phyloP scores from a whole-genome alignment of 2,329 filamentous ascomycete genomes.

The Trichocomaceae sp. region DNA sequence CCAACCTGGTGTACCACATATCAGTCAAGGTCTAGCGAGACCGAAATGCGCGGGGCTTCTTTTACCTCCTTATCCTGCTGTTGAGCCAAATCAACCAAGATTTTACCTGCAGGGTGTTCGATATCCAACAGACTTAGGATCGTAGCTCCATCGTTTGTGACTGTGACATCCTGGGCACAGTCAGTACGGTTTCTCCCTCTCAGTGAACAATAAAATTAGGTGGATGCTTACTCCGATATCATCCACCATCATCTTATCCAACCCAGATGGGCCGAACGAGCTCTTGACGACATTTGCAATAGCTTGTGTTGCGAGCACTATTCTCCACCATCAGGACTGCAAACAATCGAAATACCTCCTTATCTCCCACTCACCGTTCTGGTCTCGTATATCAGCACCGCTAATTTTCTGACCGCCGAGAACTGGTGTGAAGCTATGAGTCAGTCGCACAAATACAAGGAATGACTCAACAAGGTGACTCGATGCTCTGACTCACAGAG shows the following conservation, averaged over 20 bases:
- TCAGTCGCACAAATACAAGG: slow-evolving; percentile 11
- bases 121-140: slow-evolving; percentile 93
- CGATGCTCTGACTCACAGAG: slow-evolving; percentile 55
- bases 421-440: slow-evolving; percentile 50
- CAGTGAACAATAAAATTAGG: slow-evolving; percentile 15
- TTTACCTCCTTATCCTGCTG: slow-evolving; percentile 89
- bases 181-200: slow-evolving; percentile 20
- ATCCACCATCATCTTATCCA: slow-evolving; percentile 99
- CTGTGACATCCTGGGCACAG: slow-evolving; percentile 72
- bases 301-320: slow-evolving; percentile 88
- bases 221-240: slow-evolving; percentile 74
- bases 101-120: slow-evolving; percentile 97
- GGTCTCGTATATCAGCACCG: slow-evolving; percentile 90
- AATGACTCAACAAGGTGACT: slow-evolving; percentile 8
- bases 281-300: slow-evolving; percentile 99
- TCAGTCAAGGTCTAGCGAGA: slow-evolving; percentile 13
- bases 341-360: neutral
- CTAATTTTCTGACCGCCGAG: slow-evolving; percentile 96
- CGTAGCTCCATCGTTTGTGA: slow-evolving; percentile 97
- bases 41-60: slow-evolving; percentile 2
- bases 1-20: slow-evolving; percentile 54
- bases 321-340: slow-evolving; percentile 14
- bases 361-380: slow-evolving; percentile 63
- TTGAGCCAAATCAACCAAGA: slow-evolving; percentile 92
- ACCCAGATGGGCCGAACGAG: slow-evolving; percentile 91